Conservation (phyloP, 192 early-diverging fungal species). For the Coemansia sp. region DNA sequence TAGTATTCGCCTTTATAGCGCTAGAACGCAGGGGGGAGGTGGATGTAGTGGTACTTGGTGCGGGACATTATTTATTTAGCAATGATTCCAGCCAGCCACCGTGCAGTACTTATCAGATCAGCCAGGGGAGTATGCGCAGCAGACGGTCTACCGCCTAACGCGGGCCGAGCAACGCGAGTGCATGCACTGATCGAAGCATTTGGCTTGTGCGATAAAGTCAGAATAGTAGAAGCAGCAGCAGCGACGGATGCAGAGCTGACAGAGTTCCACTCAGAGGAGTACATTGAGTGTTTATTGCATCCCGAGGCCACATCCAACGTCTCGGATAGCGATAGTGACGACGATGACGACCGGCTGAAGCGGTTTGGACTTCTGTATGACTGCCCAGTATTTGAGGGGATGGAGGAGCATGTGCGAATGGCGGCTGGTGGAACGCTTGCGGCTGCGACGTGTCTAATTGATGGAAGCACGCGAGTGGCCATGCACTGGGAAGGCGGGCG, state of each 20-base stretch:
- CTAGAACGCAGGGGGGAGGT: neutral
- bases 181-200: conserved; percentile 52
- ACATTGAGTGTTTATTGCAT: conserved; percentile 26
- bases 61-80: neutral
- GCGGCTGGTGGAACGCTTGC: conserved; percentile 47
- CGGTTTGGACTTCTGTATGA: conserved; percentile 49
- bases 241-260: conserved; percentile 27
- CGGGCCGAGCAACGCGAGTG: conserved; percentile 42
- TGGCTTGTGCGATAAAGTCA: conserved; percentile 14
- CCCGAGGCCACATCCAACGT: neutral
- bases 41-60: neutral
- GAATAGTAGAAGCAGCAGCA: conserved; percentile 24
- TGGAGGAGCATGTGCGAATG: conserved; percentile 37
- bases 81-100: neutral
- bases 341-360: conserved; percentile 3
- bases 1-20: neutral
- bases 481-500: conserved; percentile 99
- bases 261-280: conserved; percentile 42
- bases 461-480: conserved; percentile 23
- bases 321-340: conserved; percentile 4
- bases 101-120: conserved; percentile 38
- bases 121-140: conserved; percentile 35
- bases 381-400: conserved; percentile 41
- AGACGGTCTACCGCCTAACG: conserved; percentile 48
- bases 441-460: conserved; percentile 31